Conservation (phyloP, 2,329 filamentous ascomycete genomes). For the Aureobasidium sp. region DNA sequence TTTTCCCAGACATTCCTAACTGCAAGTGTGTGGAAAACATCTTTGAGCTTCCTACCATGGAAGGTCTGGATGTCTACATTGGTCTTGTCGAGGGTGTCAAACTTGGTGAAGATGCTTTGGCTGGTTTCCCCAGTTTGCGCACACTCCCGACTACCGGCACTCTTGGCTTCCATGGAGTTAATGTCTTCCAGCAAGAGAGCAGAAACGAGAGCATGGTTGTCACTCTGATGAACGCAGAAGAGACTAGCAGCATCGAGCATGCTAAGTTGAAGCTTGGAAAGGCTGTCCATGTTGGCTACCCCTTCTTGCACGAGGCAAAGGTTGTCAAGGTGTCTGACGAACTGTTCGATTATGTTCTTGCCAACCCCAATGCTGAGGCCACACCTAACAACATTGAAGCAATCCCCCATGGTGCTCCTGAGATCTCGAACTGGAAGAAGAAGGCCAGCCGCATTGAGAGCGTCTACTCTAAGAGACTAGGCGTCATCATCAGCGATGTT, state of each 20-base stretch:
- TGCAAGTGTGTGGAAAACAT: constrained; percentile 95
- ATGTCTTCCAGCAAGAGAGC: constrained; percentile 91
- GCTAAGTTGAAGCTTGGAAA: constrained; percentile 77
- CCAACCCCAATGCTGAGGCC: constrained; percentile 41
- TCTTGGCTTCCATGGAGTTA: constrained; percentile 82
- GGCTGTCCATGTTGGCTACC: constrained; percentile 85
- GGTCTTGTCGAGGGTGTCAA: constrained; percentile 80
- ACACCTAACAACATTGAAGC: constrained; percentile 50
- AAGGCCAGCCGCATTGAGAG: constrained; percentile 79
- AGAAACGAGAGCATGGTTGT: constrained; percentile 95
- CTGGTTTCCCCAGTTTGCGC: constrained; percentile 86
- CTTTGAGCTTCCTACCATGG: constrained; percentile 87
- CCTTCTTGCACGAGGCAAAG: constrained; percentile 90
- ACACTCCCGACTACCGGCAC: constrained; percentile 76
- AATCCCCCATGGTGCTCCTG: constrained; percentile 64
- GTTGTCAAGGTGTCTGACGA: constrained; percentile 86
- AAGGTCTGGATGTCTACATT: constrained; percentile 77
- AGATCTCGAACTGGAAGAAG: constrained; percentile 76
- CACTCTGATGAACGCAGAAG: constrained; percentile 69
- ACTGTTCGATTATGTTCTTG: constrained; percentile 77
- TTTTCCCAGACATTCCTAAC: constrained; percentile 81
- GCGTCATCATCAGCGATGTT: constrained; percentile 76
- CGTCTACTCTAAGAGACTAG: constrained; percentile 84
- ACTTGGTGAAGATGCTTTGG: constrained; percentile 73
- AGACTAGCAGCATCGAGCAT: constrained; percentile 60